Percentiles rank a stretch among this genome's conserved stretches.
Evolutionary conservation across 768 basidiomycete genomes (phyloP).

Genomic region (Mycena olivaceomarginata): DNA sequence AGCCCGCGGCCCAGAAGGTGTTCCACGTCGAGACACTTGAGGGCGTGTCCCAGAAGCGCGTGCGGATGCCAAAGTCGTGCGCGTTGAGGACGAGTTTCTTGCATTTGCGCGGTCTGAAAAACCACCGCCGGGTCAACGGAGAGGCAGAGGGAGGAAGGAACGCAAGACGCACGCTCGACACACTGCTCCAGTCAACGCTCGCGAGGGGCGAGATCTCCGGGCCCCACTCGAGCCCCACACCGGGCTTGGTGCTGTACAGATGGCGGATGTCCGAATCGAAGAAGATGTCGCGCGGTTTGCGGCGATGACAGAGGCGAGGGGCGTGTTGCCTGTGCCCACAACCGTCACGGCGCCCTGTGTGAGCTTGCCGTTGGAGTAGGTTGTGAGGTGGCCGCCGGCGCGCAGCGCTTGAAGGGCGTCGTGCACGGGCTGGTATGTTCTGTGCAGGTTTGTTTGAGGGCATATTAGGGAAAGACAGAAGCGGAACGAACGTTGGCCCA

Average conservation of each 20-base stretch:
- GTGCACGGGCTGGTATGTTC: slow-evolving; percentile 55
- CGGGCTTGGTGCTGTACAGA: slow-evolving; percentile 42
- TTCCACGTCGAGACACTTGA: slow-evolving; percentile 45
- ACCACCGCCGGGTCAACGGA: background rate
- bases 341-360: slow-evolving; percentile 46
- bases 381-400: slow-evolving; percentile 58
- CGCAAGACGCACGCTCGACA: slow-evolving; percentile 39
- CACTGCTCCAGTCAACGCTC: slow-evolving; percentile 45
- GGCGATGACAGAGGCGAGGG: slow-evolving; percentile 47
- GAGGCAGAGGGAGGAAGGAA: background rate
- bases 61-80: slow-evolving; percentile 45
- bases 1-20: slow-evolving; percentile 46
- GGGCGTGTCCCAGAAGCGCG: slow-evolving; percentile 51
- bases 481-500: slow-evolving; percentile 48
- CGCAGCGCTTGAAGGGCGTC: slow-evolving; percentile 60
- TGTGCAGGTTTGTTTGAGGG: background rate
- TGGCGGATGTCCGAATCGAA: slow-evolving; percentile 48
- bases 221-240: slow-evolving; percentile 38
- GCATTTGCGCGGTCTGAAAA: slow-evolving; percentile 45
- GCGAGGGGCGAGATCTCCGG: slow-evolving; percentile 49
- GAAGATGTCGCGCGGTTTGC: slow-evolving; percentile 48
- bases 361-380: slow-evolving; percentile 49
- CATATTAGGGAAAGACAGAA: background rate
- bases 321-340: slow-evolving; percentile 52
- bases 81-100: slow-evolving; percentile 46